Percentiles rank a stretch among this genome's conserved stretches.
Conservation (phyloP, 2,329 filamentous ascomycete species). For the Dactylellina leptospora region DNA sequence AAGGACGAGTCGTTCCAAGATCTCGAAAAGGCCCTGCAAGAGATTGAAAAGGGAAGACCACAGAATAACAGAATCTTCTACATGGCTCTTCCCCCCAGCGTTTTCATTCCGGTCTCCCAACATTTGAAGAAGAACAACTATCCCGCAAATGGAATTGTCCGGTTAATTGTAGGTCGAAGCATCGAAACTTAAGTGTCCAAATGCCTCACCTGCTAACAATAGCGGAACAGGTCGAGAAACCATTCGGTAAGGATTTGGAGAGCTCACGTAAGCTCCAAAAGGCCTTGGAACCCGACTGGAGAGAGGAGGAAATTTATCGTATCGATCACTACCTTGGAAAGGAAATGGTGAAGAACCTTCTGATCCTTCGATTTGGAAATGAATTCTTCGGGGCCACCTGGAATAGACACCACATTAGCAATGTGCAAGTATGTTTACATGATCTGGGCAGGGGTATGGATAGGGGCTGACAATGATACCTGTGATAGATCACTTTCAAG, state of each 20-base stretch:
- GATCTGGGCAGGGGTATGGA: no score
- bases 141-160: constrained; percentile 85
- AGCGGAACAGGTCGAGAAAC: constrained; percentile 81
- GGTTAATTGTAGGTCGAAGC: constrained; percentile 86
- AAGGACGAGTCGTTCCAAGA: constrained; percentile 91
- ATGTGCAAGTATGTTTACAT: constrained; percentile 71
- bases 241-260: constrained; percentile 94
- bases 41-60: constrained; percentile 80
- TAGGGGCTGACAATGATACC: no score
- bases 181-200: background rate
- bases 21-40: constrained; percentile 83
- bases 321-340: constrained; percentile 99
- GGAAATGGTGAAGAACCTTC: constrained; percentile 99
- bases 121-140: constrained; percentile 98
- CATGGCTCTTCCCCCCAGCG: constrained; percentile 97
- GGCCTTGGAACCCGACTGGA: constrained; percentile 96
- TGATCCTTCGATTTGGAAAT: constrained; percentile 97
- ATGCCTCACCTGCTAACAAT: constrained; percentile 5
- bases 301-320: constrained; percentile 97
- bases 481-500: constrained; percentile 85
- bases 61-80: constrained; percentile 96
- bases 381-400: constrained; percentile 98
- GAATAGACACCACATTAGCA: constrained; percentile 99
- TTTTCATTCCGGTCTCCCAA: constrained; percentile 97
- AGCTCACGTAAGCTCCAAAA: constrained; percentile 95